Conservation (phyloP, 148 eudicot species). For the Persicaria tinctoria region DNA sequence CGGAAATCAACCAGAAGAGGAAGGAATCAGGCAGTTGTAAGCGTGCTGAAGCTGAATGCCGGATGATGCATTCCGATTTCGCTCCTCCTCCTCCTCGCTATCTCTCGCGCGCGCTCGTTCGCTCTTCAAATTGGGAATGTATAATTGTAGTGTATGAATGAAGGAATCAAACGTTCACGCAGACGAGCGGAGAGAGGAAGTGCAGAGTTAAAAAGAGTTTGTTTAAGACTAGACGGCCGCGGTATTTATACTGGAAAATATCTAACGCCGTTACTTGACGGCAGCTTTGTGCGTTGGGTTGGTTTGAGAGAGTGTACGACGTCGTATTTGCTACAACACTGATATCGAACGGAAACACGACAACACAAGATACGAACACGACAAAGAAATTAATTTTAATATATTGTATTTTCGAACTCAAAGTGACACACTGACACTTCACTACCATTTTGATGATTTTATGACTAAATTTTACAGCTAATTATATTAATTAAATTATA, state of each 20-base stretch:
- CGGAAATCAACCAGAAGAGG: not conserved
- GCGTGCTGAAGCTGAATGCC: not conserved
- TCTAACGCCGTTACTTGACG: constrained; percentile 1
- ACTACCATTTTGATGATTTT: too few relatives aligned
- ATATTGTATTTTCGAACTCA: too few relatives aligned
- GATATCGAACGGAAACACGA: too few relatives aligned
- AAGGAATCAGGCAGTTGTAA: not conserved
- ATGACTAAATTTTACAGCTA: too few relatives aligned
- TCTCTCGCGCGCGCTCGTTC: not conserved
- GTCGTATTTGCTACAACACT: not conserved
- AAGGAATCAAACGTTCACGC: constrained; percentile 1
- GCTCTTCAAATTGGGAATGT: constrained; percentile 1
- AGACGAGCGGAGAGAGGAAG: constrained; percentile 4
- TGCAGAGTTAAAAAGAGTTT: not conserved
- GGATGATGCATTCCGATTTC: constrained; percentile 6
- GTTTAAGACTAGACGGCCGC: constrained; percentile 16
- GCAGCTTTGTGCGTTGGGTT: not conserved
- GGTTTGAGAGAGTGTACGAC: not conserved
- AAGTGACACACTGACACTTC: too few relatives aligned
- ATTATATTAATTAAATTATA: too few relatives aligned
- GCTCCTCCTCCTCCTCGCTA: not conserved
- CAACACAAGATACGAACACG: too few relatives aligned
- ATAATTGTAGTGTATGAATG: not conserved
- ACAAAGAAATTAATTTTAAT: too few relatives aligned
- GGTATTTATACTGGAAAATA: constrained; percentile 26